Base-by-base conservation (phyloP, 768 basidiomycete species). In the Leccinum variicolor region DNA sequence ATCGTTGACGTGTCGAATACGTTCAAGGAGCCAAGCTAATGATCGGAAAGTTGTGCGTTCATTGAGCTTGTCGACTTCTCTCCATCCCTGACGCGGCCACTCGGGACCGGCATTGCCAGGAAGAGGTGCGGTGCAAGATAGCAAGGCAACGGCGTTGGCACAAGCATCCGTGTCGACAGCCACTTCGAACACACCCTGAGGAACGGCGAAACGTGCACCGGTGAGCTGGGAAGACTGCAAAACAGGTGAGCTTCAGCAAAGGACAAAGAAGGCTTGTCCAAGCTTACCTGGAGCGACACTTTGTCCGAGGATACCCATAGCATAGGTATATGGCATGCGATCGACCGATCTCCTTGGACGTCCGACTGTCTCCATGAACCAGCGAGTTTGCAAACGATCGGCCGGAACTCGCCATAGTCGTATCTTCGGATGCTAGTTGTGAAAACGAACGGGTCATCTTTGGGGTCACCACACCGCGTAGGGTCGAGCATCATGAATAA, bases 1-100 rank as follows among this genome's bases (percentile, higher is more conserved):
- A 36, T 84, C 84, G 23, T 88, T 83, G 56, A 93, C 82, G 57
- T 86, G 83, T 13, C 90, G 85, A 59, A 95, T 81, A 51, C 92
- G 84, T 67, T 94, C 91, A 23, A 92, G 76, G 19, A 97, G 74
- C 94, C 95, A 98, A 2, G 93, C 89, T 15, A 96, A 69, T 5
- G 86, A 78, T 59, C 83, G 84, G 78, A 94, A 96, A 1, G 85
- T 87, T 11, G 81, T 76, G 4, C 94, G 86, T 67, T 96, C 92
- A 63, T 95, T 88, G 9, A 92, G 77, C 63, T 90, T 88, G 70
- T 96, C 92, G 46, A 98, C 84, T 64, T 93, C 89, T 43, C 73
- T 76, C 92, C 92, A 97, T 6, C 65, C 59, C 13, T 81, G 84
- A 29, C 76, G 77, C 6, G 89, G 84, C 95, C 95, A 98, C 65